phyloP scores from a whole-genome alignment of 306 rosid genomes.

The Begonia peltatifolia region DNA sequence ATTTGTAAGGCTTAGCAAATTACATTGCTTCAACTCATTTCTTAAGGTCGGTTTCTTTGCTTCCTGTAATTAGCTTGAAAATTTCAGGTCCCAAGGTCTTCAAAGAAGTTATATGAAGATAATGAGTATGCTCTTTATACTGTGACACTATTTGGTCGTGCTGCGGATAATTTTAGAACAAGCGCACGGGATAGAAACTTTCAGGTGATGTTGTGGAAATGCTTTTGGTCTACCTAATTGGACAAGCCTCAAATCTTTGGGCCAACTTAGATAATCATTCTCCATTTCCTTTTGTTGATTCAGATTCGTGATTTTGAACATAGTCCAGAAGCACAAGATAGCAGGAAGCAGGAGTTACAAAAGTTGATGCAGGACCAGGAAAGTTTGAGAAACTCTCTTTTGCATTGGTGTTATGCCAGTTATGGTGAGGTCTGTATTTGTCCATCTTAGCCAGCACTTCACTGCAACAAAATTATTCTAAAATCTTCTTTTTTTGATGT shows the following conservation, averaged over 20 bases:
- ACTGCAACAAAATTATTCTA: neutral
- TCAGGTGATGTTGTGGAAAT: slow-evolving; percentile 40
- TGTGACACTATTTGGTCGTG: slow-evolving; percentile 74
- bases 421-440: slow-evolving; percentile 62
- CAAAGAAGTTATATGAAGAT: slow-evolving; percentile 78
- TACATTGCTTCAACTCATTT: slow-evolving; percentile 3
- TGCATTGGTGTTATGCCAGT: slow-evolving; percentile 87
- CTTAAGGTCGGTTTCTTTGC: neutral
- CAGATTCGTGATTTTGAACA: slow-evolving; percentile 84
- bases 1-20: too few relatives aligned
- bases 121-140: slow-evolving; percentile 86
- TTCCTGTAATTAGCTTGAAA: too few relatives aligned
- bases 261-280: slow-evolving; percentile 6
- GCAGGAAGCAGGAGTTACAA: slow-evolving; percentile 60
- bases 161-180: slow-evolving; percentile 76
- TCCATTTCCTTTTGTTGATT: slow-evolving; percentile 17
- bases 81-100: slow-evolving; percentile 85
- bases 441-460: slow-evolving; percentile 3
- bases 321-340: slow-evolving; percentile 73
- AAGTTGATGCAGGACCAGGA: slow-evolving; percentile 73
- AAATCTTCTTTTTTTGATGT: neutral
- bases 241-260: too few relatives aligned
- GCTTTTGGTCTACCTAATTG: too few relatives aligned
- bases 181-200: slow-evolving; percentile 80
- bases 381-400: slow-evolving; percentile 60